Percentiles rank a stretch among this genome's conserved stretches.
Evolutionary conservation across 2,329 filamentous ascomycete species (phyloP).

Genomic region (Sclerotinia nivalis): DNA sequence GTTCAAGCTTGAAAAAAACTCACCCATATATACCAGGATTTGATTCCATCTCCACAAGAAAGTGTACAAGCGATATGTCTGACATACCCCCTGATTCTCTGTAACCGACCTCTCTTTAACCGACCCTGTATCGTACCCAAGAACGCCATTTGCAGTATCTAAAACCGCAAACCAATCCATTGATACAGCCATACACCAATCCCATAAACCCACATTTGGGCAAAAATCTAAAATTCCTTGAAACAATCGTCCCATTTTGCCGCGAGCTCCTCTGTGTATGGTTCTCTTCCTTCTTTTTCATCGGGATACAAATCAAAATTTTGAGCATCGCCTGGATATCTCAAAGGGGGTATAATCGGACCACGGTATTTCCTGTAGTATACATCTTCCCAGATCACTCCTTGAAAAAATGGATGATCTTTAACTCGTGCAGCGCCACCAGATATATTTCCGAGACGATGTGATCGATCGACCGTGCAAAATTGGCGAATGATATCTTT

Average conservation of each 20-base stretch:
- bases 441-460: conserved; percentile 74
- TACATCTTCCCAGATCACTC: conserved; percentile 73
- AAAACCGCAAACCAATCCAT: conserved; percentile 14
- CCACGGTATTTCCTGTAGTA: conserved; percentile 63
- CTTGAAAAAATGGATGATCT: conserved; percentile 71
- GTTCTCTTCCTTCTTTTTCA: conserved; percentile 63
- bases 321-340: conserved; percentile 71
- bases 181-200: conserved; percentile 17
- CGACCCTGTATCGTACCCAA: conserved; percentile 11
- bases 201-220: conserved; percentile 19
- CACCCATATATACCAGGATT: background rate
- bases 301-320: conserved; percentile 86
- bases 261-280: conserved; percentile 69
- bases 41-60: background rate
- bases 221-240: conserved; percentile 59
- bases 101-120: conserved; percentile 14
- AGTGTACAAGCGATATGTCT: conserved; percentile 16
- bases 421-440: conserved; percentile 74
- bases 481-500: conserved; percentile 74
- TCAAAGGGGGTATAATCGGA: conserved; percentile 74
- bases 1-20: background rate
- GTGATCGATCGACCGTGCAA: conserved; percentile 77
- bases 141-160: conserved; percentile 22
- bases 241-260: conserved; percentile 71
- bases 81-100: conserved; percentile 10